Percentiles rank a stretch among this genome's conserved stretches.
Evolutionary conservation across 2,329 filamentous ascomycete genomes (phyloP).

Genomic region (Pezicula carpinea): DNA sequence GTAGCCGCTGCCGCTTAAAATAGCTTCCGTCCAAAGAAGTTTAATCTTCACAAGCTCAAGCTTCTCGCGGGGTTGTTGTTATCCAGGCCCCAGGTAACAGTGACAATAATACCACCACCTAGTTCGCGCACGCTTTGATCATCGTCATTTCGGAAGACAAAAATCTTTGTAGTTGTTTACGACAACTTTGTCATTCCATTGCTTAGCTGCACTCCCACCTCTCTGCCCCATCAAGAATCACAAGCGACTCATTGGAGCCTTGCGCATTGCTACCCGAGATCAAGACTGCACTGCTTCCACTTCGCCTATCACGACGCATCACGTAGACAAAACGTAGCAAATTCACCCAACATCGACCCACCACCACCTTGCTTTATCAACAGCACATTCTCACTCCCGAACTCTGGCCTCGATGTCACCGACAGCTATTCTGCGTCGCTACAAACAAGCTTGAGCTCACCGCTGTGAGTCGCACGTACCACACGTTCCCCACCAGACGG

Average conservation of each 20-base stretch:
- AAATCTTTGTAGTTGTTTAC: no score
- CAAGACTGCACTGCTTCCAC: neutral
- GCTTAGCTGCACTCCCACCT: neutral
- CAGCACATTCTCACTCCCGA: neutral
- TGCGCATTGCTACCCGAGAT: conserved; percentile 1
- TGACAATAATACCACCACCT: no score
- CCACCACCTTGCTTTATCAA: neutral
- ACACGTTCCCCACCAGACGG: neutral
- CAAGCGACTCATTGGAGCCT: neutral
- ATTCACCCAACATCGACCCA: neutral
- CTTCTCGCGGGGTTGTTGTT: no score
- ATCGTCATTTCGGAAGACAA: no score
- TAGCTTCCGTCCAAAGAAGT: no score
- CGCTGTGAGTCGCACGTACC: neutral
- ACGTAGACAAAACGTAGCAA: neutral
- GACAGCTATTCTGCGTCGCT: neutral
- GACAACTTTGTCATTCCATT: neutral
- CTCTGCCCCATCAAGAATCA: neutral
- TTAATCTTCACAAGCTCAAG: no score
- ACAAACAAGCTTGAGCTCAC: neutral
- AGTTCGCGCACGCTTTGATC: no score
- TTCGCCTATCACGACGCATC: neutral
- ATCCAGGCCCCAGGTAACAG: no score
- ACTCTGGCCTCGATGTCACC: neutral
- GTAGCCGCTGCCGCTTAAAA: no score